phyloP scores from a whole-genome alignment of 257 asterid genomes.

The Schizonepeta tenuifolia region DNA sequence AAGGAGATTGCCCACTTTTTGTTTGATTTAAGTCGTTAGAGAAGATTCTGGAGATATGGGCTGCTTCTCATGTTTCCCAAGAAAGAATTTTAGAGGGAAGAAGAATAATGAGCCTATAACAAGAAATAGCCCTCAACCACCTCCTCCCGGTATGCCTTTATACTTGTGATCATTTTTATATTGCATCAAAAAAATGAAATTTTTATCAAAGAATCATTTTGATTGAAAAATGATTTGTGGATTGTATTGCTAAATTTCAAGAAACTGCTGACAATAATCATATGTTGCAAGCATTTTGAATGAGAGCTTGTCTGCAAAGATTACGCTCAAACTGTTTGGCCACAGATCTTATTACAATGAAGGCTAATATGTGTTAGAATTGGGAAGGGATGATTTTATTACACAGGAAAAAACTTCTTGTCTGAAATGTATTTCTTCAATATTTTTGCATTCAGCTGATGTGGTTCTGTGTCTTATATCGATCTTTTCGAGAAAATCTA shows the following conservation, averaged over 20 bases:
- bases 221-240: background rate
- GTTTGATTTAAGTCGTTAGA: slow-evolving; percentile 8
- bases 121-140: slow-evolving; percentile 28
- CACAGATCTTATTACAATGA: background rate
- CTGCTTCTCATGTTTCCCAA: slow-evolving; percentile 74
- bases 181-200: background rate
- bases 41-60: slow-evolving; percentile 45
- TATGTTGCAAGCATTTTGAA: background rate
- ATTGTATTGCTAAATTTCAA: background rate
- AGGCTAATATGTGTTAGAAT: background rate
- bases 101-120: slow-evolving; percentile 43
- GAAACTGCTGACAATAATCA: background rate
- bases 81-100: slow-evolving; percentile 32
- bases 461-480: background rate
- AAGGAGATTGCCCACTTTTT: slow-evolving; percentile 15
- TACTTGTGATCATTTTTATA: background rate
- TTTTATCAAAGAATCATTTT: background rate
- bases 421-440: background rate
- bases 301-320: background rate
- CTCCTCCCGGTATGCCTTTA: slow-evolving; percentile 36
- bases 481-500: too few species aligned
- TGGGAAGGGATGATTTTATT: background rate
- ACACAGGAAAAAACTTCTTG: background rate
- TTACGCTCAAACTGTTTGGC: too few species aligned
- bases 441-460: background rate